phyloP scores from a whole-genome alignment of 2,329 filamentous ascomycete genomes.

The Teratosphaeria zuluensis region DNA sequence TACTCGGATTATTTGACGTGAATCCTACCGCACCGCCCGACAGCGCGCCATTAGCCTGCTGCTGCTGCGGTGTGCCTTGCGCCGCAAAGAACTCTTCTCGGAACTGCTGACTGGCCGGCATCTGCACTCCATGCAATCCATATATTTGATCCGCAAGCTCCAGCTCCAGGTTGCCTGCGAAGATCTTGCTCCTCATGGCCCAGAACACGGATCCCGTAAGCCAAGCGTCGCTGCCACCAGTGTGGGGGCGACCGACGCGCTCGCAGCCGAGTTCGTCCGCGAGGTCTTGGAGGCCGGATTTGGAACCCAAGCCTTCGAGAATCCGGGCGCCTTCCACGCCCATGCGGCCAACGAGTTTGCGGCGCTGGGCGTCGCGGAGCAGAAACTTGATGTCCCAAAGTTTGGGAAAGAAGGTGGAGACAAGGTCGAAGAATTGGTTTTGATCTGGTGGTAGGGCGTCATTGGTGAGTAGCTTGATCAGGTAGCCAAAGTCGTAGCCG shows the following conservation, averaged over 20 bases:
- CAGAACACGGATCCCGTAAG: constrained; percentile 94
- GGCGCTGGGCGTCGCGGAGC: constrained; percentile 70
- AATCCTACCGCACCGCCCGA: constrained; percentile 25
- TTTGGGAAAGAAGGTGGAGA: constrained; percentile 86
- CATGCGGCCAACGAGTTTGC: constrained; percentile 31
- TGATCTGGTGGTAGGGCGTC: constrained; percentile 80
- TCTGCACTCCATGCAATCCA: constrained; percentile 61
- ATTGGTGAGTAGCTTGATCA: constrained; percentile 86
- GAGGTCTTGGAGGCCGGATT: constrained; percentile 86
- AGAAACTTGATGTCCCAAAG: constrained; percentile 96
- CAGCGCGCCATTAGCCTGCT: background rate
- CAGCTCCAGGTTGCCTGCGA: constrained; percentile 68
- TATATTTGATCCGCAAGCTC: constrained; percentile 85
- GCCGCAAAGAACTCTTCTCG: constrained; percentile 34
- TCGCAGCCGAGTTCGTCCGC: constrained; percentile 88
- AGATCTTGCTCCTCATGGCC: constrained; percentile 80
- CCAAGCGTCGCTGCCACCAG: constrained; percentile 86
- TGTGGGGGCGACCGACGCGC: constrained; percentile 77
- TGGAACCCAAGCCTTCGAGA: constrained; percentile 75
- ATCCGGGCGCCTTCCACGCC: constrained; percentile 62
- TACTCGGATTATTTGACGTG: constrained; percentile 49
- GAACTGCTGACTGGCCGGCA: constrained; percentile 46
- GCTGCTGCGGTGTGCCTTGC: constrained; percentile 27
- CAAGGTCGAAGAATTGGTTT: constrained; percentile 74
- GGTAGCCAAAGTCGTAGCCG: constrained; percentile 94